Evolutionary conservation across 1,284 basidiomycete species (phyloP).

Genomic region (Ceratobasidium sp.): DNA sequence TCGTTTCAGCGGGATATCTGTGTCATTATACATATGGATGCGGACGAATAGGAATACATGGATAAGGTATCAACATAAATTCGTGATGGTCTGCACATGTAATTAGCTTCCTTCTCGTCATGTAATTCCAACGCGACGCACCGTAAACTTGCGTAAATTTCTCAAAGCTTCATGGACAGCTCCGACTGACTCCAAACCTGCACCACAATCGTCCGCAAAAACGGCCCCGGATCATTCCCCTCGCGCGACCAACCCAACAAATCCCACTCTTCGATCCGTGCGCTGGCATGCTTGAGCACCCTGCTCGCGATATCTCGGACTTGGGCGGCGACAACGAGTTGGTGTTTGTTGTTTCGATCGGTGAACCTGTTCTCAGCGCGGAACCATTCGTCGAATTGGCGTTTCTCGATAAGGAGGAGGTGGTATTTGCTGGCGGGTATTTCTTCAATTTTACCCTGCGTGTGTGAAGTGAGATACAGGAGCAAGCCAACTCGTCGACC

Average conservation of each 20-base stretch:
- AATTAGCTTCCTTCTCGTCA: background rate
- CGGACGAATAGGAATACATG: background rate
- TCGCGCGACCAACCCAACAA: slow-evolving; percentile 38
- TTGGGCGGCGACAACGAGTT: slow-evolving; percentile 30
- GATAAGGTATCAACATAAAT: background rate
- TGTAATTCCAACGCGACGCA: background rate
- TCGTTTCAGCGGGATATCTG: background rate
- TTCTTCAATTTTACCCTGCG: slow-evolving; percentile 28
- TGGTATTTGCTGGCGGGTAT: slow-evolving; percentile 26
- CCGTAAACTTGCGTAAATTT: background rate
- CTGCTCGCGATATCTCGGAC: slow-evolving; percentile 28
- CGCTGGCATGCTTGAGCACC: slow-evolving; percentile 30
- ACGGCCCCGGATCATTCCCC: slow-evolving; percentile 16
- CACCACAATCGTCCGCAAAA: slow-evolving; percentile 38
- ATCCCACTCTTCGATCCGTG: slow-evolving; percentile 34
- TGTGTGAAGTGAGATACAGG: background rate
- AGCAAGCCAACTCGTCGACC: background rate
- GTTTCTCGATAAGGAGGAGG: slow-evolving; percentile 29
- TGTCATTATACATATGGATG: background rate
- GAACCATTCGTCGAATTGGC: slow-evolving; percentile 44
- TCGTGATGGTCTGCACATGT: background rate
- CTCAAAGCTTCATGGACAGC: slow-evolving; percentile 35
- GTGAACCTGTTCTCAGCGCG: slow-evolving; percentile 31
- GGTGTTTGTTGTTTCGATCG: slow-evolving; percentile 30
- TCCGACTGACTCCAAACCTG: slow-evolving; percentile 38